Conservation (phyloP, 306 rosid species). For the Gastrolobium villosum region DNA sequence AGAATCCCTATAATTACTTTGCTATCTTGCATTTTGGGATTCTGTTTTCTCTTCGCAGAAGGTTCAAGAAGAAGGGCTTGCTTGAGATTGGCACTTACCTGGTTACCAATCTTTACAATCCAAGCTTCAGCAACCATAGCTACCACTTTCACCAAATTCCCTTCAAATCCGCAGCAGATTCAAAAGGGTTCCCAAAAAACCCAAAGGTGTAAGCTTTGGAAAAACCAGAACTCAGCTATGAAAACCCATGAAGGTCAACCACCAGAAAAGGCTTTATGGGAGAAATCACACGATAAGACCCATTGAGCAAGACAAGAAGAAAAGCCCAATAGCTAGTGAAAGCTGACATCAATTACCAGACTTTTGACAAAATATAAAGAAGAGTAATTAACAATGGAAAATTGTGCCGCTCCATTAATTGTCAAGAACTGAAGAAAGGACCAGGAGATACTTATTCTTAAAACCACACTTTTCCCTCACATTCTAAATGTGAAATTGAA, state of each 20-base stretch:
- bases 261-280: background rate
- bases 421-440: constrained; percentile 27
- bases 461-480: constrained; percentile 2
- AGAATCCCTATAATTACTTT: constrained; percentile 78
- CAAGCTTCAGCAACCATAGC: constrained; percentile 97
- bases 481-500: background rate
- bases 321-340: constrained; percentile 6
- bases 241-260: constrained; percentile 16
- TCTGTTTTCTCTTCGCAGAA: constrained; percentile 62
- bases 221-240: constrained; percentile 27
- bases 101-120: constrained; percentile 95
- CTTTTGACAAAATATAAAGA: too few species aligned
- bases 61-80: constrained; percentile 80
- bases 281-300: constrained; percentile 27
- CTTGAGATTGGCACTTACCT: constrained; percentile 88
- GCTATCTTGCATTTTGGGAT: constrained; percentile 39
- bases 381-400: too few species aligned
- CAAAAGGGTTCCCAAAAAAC: background rate
- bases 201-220: constrained; percentile 14
- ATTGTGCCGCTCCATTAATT: background rate
- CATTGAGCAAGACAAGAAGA: constrained; percentile 14
- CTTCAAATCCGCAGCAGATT: constrained; percentile 34
- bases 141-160: constrained; percentile 45
- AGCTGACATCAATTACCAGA: too few species aligned
- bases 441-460: constrained; percentile 5